A percentile compares a stretch with the other conserved stretches of the same genome.
Conservation (phyloP, 768 basidiomycete species). For the Mycena vitilis region DNA sequence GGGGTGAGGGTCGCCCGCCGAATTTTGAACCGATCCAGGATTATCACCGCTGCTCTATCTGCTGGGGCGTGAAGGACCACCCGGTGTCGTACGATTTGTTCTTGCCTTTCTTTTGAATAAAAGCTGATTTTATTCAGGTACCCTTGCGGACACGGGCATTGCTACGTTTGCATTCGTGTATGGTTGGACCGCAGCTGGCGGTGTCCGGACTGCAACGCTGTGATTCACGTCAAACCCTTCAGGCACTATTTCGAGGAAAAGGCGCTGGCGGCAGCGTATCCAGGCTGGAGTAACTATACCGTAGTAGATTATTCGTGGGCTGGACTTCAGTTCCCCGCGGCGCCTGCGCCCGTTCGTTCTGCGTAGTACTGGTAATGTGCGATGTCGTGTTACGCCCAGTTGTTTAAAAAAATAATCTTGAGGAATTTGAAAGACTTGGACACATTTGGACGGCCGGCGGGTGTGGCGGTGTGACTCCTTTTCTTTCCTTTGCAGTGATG, state of each 20-base stretch:
- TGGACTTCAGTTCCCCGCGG: constrained; percentile 2
- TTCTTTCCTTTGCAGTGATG: no score
- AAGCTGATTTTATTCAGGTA: not conserved
- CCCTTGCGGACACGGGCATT: not conserved
- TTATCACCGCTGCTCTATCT: not conserved
- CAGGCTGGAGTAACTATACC: not conserved
- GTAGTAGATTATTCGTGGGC: not conserved
- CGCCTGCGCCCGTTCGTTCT: no score
- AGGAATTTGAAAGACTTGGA: no score
- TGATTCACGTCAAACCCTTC: not conserved
- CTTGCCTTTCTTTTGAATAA: not conserved
- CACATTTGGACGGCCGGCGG: no score
- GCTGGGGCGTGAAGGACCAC: not conserved
- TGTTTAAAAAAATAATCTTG: no score
- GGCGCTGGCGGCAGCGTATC: not conserved
- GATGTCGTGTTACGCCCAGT: no score
- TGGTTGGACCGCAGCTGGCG: not conserved
- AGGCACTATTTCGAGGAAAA: not conserved
- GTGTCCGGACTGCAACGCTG: constrained; percentile 4
- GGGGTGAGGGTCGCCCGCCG: no score
- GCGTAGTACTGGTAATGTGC: no score
- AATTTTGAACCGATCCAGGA: no score
- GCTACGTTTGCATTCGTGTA: not conserved
- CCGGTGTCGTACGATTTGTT: constrained; percentile 2
- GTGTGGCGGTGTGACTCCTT: no score